Conservation (phyloP, 768 basidiomycete genomes). For the Suillus placidus region DNA sequence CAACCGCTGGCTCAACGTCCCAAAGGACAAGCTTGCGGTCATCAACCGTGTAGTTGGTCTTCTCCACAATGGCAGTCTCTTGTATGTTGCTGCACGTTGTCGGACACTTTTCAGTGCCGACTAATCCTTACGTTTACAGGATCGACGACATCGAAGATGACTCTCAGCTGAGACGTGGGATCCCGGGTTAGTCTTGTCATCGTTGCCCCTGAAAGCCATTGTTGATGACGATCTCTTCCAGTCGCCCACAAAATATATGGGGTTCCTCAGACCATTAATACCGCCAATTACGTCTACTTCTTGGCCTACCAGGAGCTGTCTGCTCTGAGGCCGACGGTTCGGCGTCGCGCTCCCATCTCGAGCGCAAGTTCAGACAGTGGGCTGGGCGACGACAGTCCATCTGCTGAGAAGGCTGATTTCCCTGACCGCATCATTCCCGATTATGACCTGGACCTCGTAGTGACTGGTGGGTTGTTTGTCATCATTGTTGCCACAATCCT, state of each 20-base stretch:
- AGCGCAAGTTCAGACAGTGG: slow-evolving; percentile 12
- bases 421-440: slow-evolving; percentile 31
- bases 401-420: slow-evolving; percentile 16
- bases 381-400: slow-evolving; percentile 2
- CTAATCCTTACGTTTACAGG: slow-evolving; percentile 43
- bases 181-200: slow-evolving; percentile 58
- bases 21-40: slow-evolving; percentile 64
- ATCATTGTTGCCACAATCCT: not conserved
- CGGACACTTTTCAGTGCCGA: not conserved
- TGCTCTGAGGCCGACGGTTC: not conserved
- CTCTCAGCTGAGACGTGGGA: slow-evolving; percentile 81
- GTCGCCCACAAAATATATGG: slow-evolving; percentile 99
- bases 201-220: not conserved
- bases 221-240: slow-evolving; percentile 23
- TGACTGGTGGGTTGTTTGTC: slow-evolving; percentile 58
- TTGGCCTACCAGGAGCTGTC: slow-evolving; percentile 81
- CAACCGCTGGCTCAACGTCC: slow-evolving; percentile 90
- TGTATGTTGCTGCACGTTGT: slow-evolving; percentile 51
- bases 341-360: not conserved
- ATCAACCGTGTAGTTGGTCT: slow-evolving; percentile 85
- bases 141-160: slow-evolving; percentile 97
- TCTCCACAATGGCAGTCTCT: slow-evolving; percentile 90
- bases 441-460: slow-evolving; percentile 64
- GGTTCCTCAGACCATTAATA: slow-evolving; percentile 94
- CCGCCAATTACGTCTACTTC: slow-evolving; percentile 97